A percentile compares a stretch with the other conserved stretches of the same genome.
phyloP scores from a whole-genome alignment of 2,329 filamentous ascomycete genomes.

The Truncatella angustata region DNA sequence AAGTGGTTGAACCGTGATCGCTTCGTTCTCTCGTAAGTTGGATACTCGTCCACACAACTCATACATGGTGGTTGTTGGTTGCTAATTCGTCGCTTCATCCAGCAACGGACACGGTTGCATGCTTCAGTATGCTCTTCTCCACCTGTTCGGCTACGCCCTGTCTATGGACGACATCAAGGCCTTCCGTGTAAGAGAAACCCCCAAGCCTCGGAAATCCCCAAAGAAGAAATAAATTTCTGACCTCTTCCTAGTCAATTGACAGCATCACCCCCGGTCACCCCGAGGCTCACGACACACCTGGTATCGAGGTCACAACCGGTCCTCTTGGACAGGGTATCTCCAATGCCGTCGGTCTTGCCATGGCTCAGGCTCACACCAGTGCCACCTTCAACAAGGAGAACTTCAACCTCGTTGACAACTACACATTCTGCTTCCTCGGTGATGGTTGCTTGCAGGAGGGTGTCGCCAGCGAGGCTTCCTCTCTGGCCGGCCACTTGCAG shows the following conservation, averaged over 20 bases:
- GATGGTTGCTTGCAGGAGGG: conserved; percentile 99
- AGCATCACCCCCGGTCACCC: conserved; percentile 93
- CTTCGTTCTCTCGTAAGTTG: conserved; percentile 95
- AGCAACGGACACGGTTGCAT: conserved; percentile 99
- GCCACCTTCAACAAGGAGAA: conserved; percentile 96
- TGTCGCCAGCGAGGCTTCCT: conserved; percentile 89
- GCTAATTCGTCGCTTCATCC: conserved; percentile 10
- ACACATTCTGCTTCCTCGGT: conserved; percentile 96
- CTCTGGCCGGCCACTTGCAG: conserved; percentile 92
- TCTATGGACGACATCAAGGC: conserved; percentile 89
- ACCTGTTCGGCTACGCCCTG: conserved; percentile 89
- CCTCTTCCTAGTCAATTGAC: conserved; percentile 43
- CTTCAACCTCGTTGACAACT: conserved; percentile 88
- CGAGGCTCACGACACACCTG: conserved; percentile 93
- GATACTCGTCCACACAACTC: neutral
- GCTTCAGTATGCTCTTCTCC: conserved; percentile 97
- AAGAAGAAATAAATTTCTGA: conserved; percentile 15
- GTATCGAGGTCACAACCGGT: conserved; percentile 96
- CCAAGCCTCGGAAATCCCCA: neutral
- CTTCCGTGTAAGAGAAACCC: conserved; percentile 78
- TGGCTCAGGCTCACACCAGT: conserved; percentile 88
- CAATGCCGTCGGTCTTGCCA: conserved; percentile 96
- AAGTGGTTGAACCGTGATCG: conserved; percentile 96
- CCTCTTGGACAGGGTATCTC: conserved; percentile 96
- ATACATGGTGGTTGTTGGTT: neutral